Base-by-base conservation (phyloP, 2,329 filamentous ascomycete genomes). In the Aspergillus felis region DNA sequence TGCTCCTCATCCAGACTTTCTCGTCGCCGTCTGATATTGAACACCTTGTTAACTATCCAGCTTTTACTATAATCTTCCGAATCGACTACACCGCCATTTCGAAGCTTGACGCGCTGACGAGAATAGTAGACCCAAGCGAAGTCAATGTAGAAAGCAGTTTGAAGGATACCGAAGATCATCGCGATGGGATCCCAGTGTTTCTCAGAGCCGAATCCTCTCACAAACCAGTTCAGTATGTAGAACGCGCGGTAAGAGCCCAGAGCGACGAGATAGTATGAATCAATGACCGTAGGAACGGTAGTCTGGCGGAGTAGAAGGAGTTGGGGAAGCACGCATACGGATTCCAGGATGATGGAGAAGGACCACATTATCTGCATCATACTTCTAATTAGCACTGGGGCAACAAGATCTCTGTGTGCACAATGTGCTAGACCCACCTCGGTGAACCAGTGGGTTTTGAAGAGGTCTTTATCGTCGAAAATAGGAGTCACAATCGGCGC, bases 71-170 rank as follows among this genome's bases (percentile, higher is more conserved):
- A 81, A 71, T 97, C 93, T 63, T 97, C 92, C 3, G 88, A 88
- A 70, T 97, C 93, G 14, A 97, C 91, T 20, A 97, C 82, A 6
- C 91, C 91, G 48, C 93, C 93, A 64, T 86, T 87, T 60, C 93
- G 85, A 17, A 97, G 86, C 86, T 97, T 97, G 69, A 97, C 92
- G 57, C 92, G 86, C 78, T 97, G 93, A 62, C 93, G 85, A 10
- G 89, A 90, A 79, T 90, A 97, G 80, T 97, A 97, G 1, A 97
- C 92, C 92, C 92, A 97, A 38, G 91, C 92, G 71, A 97, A 97
- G 76, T 97, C 93, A 65, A 92, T 73, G 74, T 97, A 97, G 47
- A 97, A 84, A 1, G 89, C 87, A 0, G 92, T 97, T 78, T 97
- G 93, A 27, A 97, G 80, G 58, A 95, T 78, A 56, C 93, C 93